Evolutionary conservation across 352 stramenopile species (phyloP), one percentile per base, ranked within the genome.

Genomic region (Phytopythium cucurbitacearum): DNA sequence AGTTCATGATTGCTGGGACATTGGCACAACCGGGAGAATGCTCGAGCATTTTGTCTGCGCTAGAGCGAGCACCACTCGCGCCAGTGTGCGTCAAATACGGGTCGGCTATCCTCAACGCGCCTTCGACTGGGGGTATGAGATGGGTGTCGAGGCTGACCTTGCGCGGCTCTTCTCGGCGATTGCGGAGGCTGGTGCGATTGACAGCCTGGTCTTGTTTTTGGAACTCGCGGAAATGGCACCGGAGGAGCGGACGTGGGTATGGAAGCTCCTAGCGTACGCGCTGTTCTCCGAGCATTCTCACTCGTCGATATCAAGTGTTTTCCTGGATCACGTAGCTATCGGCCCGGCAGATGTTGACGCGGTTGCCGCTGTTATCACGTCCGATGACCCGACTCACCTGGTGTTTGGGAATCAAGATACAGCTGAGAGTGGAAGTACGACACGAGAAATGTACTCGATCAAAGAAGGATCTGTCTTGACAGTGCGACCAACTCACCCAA

Each of bases 271-370:
- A 3, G 13, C 46, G 4, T 41, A 32, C 46, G 46, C 46, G 13
- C 41, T 51, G 8, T 51, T 51, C 46, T 51, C 46, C 12, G 28
- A 34, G 7, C 34, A 51, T 33, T 11, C 34, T 5, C 33, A 7
- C 13, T 15, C 46, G 34, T 34, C 8, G 13, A 28, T 3, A 35
- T 4, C 10, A 0, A 34, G 40, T n/a, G 12, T 44, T 15, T 15
- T 7, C 7, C 7, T 44, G 21, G 40, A 51, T 4, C 4, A 3
- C 2, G 5, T 51, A 2, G 7, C n/a, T 34, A 32, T 42, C 5
- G n/a, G 10, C 1, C 4, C 5, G 5, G 13, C 10, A 3, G 46
- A 51, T n/a, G 15, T 35, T n/a, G n/a, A 38, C 15, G 46, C 34
- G 3, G 15, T 51, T 6, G 32, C 33, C 32, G 35, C 12, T 41